Evolutionary conservation across 257 asterid species (phyloP).

Genomic region (Rauvolfia tetraphylla): DNA sequence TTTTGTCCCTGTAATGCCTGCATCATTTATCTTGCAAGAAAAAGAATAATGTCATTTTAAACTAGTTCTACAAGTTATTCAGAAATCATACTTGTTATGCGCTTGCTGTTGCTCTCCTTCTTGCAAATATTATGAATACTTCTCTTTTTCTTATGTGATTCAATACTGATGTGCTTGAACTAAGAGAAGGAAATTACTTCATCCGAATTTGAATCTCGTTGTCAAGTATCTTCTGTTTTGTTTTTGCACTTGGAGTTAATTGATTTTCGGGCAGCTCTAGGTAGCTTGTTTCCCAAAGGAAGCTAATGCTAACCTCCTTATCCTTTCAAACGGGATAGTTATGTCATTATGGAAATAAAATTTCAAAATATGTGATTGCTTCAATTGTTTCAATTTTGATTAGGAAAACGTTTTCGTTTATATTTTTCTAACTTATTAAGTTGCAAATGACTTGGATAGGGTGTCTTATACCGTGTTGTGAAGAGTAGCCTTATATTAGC

Average conservation of each 20-base stretch:
- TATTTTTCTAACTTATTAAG: background rate
- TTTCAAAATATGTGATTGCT: background rate
- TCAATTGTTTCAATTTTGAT: background rate
- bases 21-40: background rate
- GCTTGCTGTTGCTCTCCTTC: no score
- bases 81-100: no score
- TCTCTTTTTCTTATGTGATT: background rate
- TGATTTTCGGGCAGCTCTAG: background rate
- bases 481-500: slow-evolving; percentile 16
- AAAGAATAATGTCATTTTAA: no score
- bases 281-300: background rate
- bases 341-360: background rate
- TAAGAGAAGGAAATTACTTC: background rate
- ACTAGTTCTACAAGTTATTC: no score
- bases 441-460: slow-evolving; percentile 9
- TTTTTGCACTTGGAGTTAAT: no score
- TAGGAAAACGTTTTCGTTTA: background rate
- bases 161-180: background rate
- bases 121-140: background rate
- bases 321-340: background rate
- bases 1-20: background rate
- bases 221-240: no score
- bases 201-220: no score
- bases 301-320: background rate
- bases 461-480: slow-evolving; percentile 20